A percentile compares a stretch with the other conserved stretches of the same genome.
phyloP scores from a whole-genome alignment of 306 rosid genomes.

The Gastrolobium villosum region DNA sequence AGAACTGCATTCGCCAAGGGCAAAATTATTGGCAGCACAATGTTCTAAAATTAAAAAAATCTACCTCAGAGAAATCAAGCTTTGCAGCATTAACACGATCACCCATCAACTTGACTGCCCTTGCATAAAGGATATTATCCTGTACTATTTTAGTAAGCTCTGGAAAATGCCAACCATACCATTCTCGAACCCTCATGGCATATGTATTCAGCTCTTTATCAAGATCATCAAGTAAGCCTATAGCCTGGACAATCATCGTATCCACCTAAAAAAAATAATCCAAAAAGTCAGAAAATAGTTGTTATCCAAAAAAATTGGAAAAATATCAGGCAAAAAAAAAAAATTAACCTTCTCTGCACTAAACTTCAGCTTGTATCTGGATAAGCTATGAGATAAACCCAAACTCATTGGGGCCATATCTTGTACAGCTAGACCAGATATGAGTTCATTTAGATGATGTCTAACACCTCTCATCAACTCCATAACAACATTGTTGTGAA shows the following conservation, averaged over 20 bases:
- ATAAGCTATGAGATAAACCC: slow-evolving; percentile 94
- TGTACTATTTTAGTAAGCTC: slow-evolving; percentile 89
- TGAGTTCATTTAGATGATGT: slow-evolving; percentile 81
- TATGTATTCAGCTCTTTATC: slow-evolving; percentile 95
- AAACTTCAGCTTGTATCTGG: slow-evolving; percentile 91
- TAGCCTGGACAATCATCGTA: slow-evolving; percentile 97
- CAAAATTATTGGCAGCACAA: neutral
- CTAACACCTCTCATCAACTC: slow-evolving; percentile 95
- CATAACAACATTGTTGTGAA: slow-evolving; percentile 87
- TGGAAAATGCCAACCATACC: slow-evolving; percentile 99
- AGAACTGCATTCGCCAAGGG: neutral
- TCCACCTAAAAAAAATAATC: slow-evolving; percentile 67
- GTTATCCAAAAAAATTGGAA: neutral
- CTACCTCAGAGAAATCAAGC: slow-evolving; percentile 94
- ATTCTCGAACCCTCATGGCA: slow-evolving; percentile 98
- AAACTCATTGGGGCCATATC: slow-evolving; percentile 97
- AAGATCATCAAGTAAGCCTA: slow-evolving; percentile 96
- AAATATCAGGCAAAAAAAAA: neutral
- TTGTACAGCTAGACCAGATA: slow-evolving; percentile 82
- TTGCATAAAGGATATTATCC: slow-evolving; percentile 90
- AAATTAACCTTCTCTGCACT: slow-evolving; percentile 90
- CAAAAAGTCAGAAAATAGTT: slow-evolving; percentile 1
- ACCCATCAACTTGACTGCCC: slow-evolving; percentile 91
- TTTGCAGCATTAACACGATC: slow-evolving; percentile 82
- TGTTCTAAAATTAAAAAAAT: neutral